Evolutionary conservation across 2,329 filamentous ascomycete genomes (phyloP), one percentile per base, ranked within the genome.

Genomic region (Bipolaris zeicola): DNA sequence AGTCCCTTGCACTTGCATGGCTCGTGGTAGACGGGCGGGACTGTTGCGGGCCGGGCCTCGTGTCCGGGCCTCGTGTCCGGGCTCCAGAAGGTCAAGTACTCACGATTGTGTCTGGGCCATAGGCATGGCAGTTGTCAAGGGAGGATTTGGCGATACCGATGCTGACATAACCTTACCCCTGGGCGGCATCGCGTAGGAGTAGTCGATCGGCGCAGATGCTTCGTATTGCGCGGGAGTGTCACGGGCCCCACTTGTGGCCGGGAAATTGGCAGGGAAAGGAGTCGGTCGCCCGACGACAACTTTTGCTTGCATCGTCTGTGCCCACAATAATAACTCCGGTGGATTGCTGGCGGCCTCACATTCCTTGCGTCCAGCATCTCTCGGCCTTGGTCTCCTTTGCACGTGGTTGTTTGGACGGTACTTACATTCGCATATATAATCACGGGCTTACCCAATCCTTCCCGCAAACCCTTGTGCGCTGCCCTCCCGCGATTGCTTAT

Each of bases 191-290:
- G 22, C 14, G 34, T 37, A 31, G 46, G 22, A 44, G 34, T 37
- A 31, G 46, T 31, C 37, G 46, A 55, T 55, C 38, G 46, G 33
- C 52, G 28, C n/a, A 33, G 26, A 42, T 50, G 24, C 43, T 31
- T 36, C 50, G 11, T 37, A 24, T 24, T 10, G 41, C n/a, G 16
- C 13, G 20, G 24, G 38, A 43, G 16, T 31, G 45, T 47, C 45
- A 38, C 28, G 52, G 14, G 38, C 22, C 49, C 52, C 46, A 50
- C 52, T 55, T 13, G 22, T n/a, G 39, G 28, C 28, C 10, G 28
- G 28, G 28, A 51, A 52, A 52, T 52, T 45, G 51, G 36, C 46
- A 39, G 52, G 47, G 52, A 55, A 55, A 55, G 41, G 52, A 55
- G 47, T 50, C 38, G 52, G 28, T 31, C 24, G 33, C 47, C 39